phyloP scores from a whole-genome alignment of 176 grass and related monocot species.

The Saccharum spontaneum region DNA sequence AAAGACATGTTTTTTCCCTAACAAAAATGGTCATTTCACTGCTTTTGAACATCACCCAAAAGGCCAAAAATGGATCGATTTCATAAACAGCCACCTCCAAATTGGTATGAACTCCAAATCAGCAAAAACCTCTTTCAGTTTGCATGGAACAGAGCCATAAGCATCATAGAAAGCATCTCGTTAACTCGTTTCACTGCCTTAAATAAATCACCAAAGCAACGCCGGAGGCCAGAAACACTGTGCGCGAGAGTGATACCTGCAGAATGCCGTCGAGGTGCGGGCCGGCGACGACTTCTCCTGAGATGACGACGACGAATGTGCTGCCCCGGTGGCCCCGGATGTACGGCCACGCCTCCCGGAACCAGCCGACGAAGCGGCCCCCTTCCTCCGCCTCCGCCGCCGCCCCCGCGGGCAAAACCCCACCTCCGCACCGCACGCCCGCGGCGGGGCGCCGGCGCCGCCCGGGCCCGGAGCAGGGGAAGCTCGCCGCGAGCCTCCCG shows the following conservation, averaged over 20 bases:
- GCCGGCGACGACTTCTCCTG: slow-evolving; percentile 70
- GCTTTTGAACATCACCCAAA: background rate
- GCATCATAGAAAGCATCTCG: background rate
- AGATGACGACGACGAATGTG: slow-evolving; percentile 83
- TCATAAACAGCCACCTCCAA: background rate
- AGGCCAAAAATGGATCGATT: background rate
- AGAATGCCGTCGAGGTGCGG: slow-evolving; percentile 70
- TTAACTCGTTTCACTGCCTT: background rate
- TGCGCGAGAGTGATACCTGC: slow-evolving; percentile 33
- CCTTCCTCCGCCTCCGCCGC: slow-evolving; percentile 37
- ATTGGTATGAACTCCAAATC: background rate
- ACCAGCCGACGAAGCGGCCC: slow-evolving; percentile 70
- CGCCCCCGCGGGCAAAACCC: background rate
- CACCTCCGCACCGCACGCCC: background rate
- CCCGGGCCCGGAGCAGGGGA: background rate
- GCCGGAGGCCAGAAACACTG: background rate
- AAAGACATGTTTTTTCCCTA: background rate
- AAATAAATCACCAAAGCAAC: background rate
- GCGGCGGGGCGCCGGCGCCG: background rate
- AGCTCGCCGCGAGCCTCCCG: background rate
- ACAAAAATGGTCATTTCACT: background rate
- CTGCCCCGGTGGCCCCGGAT: slow-evolving; percentile 80
- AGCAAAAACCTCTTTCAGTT: background rate
- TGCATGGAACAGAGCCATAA: background rate
- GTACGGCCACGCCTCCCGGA: slow-evolving; percentile 85